Conservation (phyloP, 2,329 filamentous ascomycete species). For the Davidsoniella eucalypti region DNA sequence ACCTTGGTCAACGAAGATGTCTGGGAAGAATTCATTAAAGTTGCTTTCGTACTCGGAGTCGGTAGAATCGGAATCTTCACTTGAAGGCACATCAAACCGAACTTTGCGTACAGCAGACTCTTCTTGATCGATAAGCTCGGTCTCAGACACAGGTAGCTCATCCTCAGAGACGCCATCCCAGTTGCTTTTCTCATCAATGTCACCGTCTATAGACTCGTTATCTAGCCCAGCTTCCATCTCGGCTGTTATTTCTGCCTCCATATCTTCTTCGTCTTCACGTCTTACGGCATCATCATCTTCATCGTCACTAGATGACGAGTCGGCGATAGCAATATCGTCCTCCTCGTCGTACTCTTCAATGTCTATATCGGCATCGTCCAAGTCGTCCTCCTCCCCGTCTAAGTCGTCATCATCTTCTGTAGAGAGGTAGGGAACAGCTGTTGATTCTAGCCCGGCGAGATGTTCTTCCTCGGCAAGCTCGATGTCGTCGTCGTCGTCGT, state of each 20-base stretch:
- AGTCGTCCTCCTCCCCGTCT: constrained; percentile 19
- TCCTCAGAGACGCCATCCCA: constrained; percentile 8
- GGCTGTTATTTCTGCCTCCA: neutral
- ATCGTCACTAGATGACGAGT: constrained; percentile 13
- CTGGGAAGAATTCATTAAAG: constrained; percentile 51
- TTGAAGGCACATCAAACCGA: constrained; percentile 52
- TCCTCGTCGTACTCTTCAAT: constrained; percentile 16
- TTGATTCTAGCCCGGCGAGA: constrained; percentile 37
- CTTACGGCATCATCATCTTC: constrained; percentile 22
- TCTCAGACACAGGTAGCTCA: neutral
- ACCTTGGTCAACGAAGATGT: constrained; percentile 64
- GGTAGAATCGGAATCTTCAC: constrained; percentile 45
- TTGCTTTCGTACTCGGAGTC: constrained; percentile 34
- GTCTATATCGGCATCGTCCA: constrained; percentile 21
- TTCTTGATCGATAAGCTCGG: constrained; percentile 17
- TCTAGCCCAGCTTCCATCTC: neutral
- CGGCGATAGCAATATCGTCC: constrained; percentile 4
- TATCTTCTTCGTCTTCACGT: constrained; percentile 20
- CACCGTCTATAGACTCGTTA: constrained; percentile 6
- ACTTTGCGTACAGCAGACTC: constrained; percentile 47
- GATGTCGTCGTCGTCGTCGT: constrained; percentile 66
- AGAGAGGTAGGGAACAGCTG: constrained; percentile 24
- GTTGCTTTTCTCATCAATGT: constrained; percentile 11
- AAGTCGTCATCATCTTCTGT: constrained; percentile 24
- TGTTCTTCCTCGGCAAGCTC: constrained; percentile 63